Base-by-base conservation (phyloP, 345 rosid species). In the Viola odorata region DNA sequence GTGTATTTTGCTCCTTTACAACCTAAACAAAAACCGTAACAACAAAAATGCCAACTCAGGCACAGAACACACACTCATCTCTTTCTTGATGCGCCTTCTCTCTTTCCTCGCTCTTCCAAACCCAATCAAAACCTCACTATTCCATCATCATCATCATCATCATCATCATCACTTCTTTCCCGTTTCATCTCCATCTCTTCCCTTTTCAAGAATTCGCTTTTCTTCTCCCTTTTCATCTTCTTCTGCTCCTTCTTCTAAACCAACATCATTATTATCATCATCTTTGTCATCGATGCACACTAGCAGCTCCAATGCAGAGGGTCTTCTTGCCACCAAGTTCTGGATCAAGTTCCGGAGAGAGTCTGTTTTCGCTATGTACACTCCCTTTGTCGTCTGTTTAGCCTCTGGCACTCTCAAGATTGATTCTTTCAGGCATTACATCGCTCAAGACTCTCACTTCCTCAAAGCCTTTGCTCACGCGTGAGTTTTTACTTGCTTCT, bases 391-490 rank as follows among this genome's bases (percentile, higher is more conserved):
- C 9, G 72, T 91, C 65, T 76, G 64, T 70, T 77, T 95, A 68
- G 97, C 92, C 37, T 78, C 97, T 61, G 99, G 97, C 5, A 71
- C 75, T 64, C 97, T 95, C 60, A 66, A 82, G 76, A 68, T 82
- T 67, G 88, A 86, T 1, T n/a, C 79, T 13, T 95, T 91, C 72
- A 76, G 88, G 61, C 83, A 82, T 62, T 95, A 82, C 69, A 79
- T 91, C 58, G 78, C 95, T 0, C 99, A 95, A 65, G 97, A 91
- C 69, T 81, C 71, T 62, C 80, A 84, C 72, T 95, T 88, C 78
- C 96, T 95, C 40, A 91, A 86, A 67, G 85, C 99, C 59, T 91
- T 85, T 60, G 84, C 86, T 50, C 87, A 80, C 32, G 99, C 97
- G 99, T 91, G 70, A 83, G 97, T 81, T 3, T 3, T 42, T 23